Base-by-base conservation (phyloP, 305 asterid species). In the Solanum hybrid region DNA sequence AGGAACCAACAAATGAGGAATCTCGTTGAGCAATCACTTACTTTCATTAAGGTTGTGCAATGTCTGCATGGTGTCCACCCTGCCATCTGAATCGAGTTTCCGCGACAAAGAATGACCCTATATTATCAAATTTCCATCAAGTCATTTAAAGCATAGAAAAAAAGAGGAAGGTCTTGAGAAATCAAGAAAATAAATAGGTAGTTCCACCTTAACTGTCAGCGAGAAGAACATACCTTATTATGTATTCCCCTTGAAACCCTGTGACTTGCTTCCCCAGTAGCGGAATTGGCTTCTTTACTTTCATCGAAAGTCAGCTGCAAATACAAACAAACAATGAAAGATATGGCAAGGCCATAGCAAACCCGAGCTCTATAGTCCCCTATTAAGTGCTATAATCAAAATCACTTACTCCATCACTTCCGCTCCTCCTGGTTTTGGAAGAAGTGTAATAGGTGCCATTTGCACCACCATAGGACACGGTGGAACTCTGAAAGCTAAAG, bases 21-120 rank as follows among this genome's bases (percentile, higher is more conserved):
- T 31, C 74, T 57, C 26, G 4, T 31, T 20, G 20, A 51, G 22
- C 37, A 61, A 31, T 11, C 36, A 75, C 42, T 24, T 92, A 96
- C 99, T 97, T 95, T 97, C 95, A 81, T 97, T 91, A 71, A 96
- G 93, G 89, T 96, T 97, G 94, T 96, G 99, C 91, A 97, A 91
- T 40, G 95, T 94, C 91, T 97, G 99, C 95, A 93, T 94, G n/a
- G 95, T 94, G 85, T 95, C 98, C 86, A 96, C 98, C 75, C 93
- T 94, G 77, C 99, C 99, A 92, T 95, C 98, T 35, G 99, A 91
- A 61, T 93, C 94, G 94, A 96, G 92, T 81, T 97, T 95, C 92
- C 99, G 93, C 40, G 92, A 77, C 73, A 96, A 93, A 84, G 98
- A 93, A 93, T 96, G 99, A 82, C 99, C 99, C 99, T 97, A 87